Evolutionary conservation across 1,139 yeast genomes (phyloP).

Genomic region (Blastobotrys illinoisensis): DNA sequence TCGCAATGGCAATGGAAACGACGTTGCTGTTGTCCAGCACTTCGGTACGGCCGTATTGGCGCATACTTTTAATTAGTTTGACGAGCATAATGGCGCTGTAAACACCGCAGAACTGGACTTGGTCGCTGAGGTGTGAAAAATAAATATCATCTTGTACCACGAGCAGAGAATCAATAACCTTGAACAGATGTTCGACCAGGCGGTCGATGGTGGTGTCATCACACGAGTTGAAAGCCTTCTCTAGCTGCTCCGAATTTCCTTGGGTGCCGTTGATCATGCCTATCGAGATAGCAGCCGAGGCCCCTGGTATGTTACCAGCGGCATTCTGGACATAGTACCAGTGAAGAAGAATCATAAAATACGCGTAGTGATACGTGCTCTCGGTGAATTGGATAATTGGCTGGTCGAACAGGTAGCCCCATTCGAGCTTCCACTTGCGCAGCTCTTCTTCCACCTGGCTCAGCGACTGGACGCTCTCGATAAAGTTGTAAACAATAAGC

Average conservation of each 20-base stretch:
- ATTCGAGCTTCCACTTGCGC: conserved; percentile 59
- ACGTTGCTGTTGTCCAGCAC: conserved; percentile 9
- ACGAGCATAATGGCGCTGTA: conserved; percentile 46
- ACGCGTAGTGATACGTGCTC: conserved; percentile 62
- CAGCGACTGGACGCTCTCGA: conserved; percentile 40
- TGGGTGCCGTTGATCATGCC: conserved; percentile 9
- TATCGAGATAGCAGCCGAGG: conserved; percentile 5
- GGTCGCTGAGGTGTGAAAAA: conserved; percentile 66
- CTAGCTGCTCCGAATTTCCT: conserved; percentile 11
- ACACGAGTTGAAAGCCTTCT: conserved; percentile 18
- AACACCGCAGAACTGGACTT: conserved; percentile 54
- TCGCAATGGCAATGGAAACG: conserved; percentile 11
- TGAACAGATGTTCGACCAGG: conserved; percentile 36
- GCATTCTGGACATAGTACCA: conserved; percentile 25
- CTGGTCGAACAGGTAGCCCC: conserved; percentile 68
- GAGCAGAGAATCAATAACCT: conserved; percentile 40
- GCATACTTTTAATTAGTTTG: conserved; percentile 24
- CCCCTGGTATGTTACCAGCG: conserved; percentile 9
- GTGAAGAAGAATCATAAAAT: conserved; percentile 45
- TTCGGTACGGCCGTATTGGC: conserved; percentile 10
- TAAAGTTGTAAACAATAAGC: conserved; percentile 54
- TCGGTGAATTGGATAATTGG: conserved; percentile 76
- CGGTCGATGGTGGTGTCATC: conserved; percentile 19
- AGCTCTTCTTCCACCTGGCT: conserved; percentile 37
- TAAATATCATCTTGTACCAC: conserved; percentile 52